Evolutionary conservation across 345 rosid species (phyloP), one percentile per base, ranked within the genome.

Genomic region (Citrus hindsii): DNA sequence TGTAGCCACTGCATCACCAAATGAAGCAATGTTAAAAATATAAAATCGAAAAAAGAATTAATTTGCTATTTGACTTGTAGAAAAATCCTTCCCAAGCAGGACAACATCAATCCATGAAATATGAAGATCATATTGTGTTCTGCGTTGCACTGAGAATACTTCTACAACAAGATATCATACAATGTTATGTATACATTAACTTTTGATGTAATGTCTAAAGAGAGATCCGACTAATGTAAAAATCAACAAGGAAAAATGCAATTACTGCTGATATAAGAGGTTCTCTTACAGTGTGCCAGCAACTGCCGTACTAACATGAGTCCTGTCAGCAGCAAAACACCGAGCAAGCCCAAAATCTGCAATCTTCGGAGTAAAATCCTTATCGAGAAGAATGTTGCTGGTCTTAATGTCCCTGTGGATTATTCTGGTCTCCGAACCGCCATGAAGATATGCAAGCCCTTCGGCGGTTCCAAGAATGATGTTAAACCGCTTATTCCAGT

Each of bases 331-430:
- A 76, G 83, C 87, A 25, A 89, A 77, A 69, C 84, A 84, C 42
- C 90, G 72, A 53, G 76, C 90, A 19, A 89, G 90, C 65, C 92
- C 92, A 18, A 89, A 87, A 79, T 89, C 92, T 24, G 89, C 89
- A 74, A 87, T 84, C 83, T 87, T 87, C 22, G 92, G 80, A 40
- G 19, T 79, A 71, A 85, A 67, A 80, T 87, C 68, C 71, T 84
- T 84, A 30, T 87, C 92, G 0, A 89, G 86, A 77, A 89, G 90
- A 66, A 89, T 66, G 74, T 89, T 89, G 79, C 90, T 85, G 79
- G 87, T 83, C 69, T 89, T 89, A 40, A 89, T 87, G 80, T 87
- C 92, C 24, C 90, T 79, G 73, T 89, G 90, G 22, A 89, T 86
- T 48, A 89, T 87, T 67, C 83, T 85, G 24, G 66, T 63, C 51